phyloP scores from a whole-genome alignment of 352 stramenopile genomes.

The Phytopythium chamaehyphon region DNA sequence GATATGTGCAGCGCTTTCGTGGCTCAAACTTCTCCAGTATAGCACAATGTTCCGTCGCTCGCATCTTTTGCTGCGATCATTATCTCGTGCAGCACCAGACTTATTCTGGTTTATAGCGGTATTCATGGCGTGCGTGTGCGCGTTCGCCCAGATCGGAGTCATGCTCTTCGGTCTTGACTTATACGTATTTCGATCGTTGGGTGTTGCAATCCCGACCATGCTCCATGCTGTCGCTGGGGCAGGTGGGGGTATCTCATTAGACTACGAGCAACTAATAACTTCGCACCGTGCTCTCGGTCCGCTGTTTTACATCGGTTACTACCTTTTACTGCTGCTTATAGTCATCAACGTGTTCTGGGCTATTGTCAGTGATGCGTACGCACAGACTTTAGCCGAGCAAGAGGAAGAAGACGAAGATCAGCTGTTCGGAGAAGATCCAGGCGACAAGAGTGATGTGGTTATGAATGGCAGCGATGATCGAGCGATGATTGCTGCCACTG shows the following conservation, averaged over 20 bases:
- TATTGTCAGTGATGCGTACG: conserved; percentile 73
- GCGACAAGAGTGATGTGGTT: conserved; percentile 5
- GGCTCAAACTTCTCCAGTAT: conserved; percentile 68
- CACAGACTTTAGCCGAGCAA: conserved; percentile 61
- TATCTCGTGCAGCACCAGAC: conserved; percentile 45
- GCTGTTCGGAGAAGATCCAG: conserved; percentile 10
- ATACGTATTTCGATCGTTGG: conserved; percentile 50
- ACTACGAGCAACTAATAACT: conserved; percentile 39
- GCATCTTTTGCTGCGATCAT: conserved; percentile 45
- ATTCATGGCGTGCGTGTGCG: conserved; percentile 52
- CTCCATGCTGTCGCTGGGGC: conserved; percentile 56
- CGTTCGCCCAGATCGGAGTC: conserved; percentile 62
- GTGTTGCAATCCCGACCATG: conserved; percentile 44
- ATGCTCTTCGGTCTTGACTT: conserved; percentile 57
- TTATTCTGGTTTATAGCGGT: conserved; percentile 59
- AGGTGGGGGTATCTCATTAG: conserved; percentile 13
- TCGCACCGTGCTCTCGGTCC: conserved; percentile 47
- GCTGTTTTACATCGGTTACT: conserved; percentile 71
- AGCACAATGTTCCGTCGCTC: conserved; percentile 63
- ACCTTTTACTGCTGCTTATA: conserved; percentile 62
- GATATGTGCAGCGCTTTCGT: conserved; percentile 48
- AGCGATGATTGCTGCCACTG: conserved; percentile 18
- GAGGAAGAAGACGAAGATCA: conserved; percentile 50
- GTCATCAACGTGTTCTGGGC: conserved; percentile 73
- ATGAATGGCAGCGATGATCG: conserved; percentile 10